Evolutionary conservation across 352 stramenopile genomes (phyloP).

Genomic region (Paralagenidium karlingii): DNA sequence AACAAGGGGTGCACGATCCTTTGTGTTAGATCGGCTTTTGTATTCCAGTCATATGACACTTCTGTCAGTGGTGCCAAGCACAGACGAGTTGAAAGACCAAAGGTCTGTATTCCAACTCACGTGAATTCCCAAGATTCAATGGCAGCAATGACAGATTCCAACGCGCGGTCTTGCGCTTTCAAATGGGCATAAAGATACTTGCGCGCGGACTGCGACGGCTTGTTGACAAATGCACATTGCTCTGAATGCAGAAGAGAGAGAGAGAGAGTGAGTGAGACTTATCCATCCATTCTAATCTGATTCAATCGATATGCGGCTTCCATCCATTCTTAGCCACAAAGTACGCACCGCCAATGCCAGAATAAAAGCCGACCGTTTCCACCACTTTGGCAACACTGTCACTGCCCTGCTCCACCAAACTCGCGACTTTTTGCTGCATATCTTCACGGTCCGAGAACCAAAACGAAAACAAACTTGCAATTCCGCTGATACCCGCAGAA

Average conservation of each 20-base stretch:
- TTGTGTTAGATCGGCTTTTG: conserved; percentile 33
- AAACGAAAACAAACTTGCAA: too few species aligned
- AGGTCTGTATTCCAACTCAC: conserved; percentile 14
- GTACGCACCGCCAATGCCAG: conserved; percentile 3
- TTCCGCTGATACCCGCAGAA: too few species aligned
- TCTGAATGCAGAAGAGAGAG: conserved; percentile 16
- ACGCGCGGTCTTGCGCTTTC: conserved; percentile 44
- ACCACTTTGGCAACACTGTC: neutral
- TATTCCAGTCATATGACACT: conserved; percentile 4
- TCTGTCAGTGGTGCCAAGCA: neutral
- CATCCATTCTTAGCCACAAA: too few species aligned
- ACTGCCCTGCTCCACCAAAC: neutral
- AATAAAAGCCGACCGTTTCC: conserved; percentile 3
- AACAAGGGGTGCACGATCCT: conserved; percentile 64
- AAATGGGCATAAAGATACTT: conserved; percentile 37
- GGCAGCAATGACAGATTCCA: conserved; percentile 49
- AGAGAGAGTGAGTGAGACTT: neutral
- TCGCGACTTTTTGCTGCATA: neutral
- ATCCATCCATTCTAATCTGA: too few species aligned
- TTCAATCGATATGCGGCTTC: too few species aligned
- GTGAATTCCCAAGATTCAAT: conserved; percentile 78
- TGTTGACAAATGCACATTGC: conserved; percentile 59
- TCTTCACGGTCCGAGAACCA: too few species aligned
- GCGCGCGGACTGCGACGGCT: conserved; percentile 42
- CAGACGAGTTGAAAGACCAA: conserved; percentile 1